Conservation (phyloP, 2,329 filamentous ascomycete species). For the Torrubiellomyces zombiae region DNA sequence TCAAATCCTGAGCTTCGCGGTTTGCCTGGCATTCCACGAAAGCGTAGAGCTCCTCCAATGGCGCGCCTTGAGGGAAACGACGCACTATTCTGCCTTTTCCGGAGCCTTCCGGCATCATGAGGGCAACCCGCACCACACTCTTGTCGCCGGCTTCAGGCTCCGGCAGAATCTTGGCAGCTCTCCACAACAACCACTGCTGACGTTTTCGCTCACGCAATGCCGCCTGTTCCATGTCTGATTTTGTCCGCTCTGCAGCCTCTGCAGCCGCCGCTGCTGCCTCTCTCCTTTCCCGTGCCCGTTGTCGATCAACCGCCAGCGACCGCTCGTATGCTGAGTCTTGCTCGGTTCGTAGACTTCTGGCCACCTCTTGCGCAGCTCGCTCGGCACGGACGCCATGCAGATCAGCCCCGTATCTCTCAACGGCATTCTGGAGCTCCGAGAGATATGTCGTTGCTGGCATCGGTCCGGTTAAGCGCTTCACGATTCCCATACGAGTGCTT, state of each 20-base stretch:
- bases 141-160: conserved; percentile 51
- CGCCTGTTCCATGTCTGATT: conserved; percentile 49
- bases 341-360: conserved; percentile 66
- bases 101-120: conserved; percentile 37
- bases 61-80: conserved; percentile 51
- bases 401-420: conserved; percentile 60
- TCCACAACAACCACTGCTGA: conserved; percentile 67
- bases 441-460: conserved; percentile 56
- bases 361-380: conserved; percentile 62
- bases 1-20: conserved; percentile 29
- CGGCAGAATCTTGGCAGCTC: conserved; percentile 44
- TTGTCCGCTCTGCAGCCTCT: conserved; percentile 41
- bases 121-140: conserved; percentile 54
- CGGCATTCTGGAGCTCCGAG: conserved; percentile 55
- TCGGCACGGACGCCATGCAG: conserved; percentile 60
- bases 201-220: conserved; percentile 25
- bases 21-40: conserved; percentile 69
- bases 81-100: conserved; percentile 62
- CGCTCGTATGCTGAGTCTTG: conserved; percentile 91
- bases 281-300: conserved; percentile 58
- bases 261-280: conserved; percentile 61
- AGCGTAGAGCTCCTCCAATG: conserved; percentile 80
- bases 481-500: conserved; percentile 76
- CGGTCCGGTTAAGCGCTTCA: conserved; percentile 61
- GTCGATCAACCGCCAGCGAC: conserved; percentile 72